Percentiles rank a stretch among this genome's conserved stretches.
These are phyloP conservation scores for Rosa lucieae DNA, from an alignment of 306 rosid species.

Conservation along the genomic window DNA sequence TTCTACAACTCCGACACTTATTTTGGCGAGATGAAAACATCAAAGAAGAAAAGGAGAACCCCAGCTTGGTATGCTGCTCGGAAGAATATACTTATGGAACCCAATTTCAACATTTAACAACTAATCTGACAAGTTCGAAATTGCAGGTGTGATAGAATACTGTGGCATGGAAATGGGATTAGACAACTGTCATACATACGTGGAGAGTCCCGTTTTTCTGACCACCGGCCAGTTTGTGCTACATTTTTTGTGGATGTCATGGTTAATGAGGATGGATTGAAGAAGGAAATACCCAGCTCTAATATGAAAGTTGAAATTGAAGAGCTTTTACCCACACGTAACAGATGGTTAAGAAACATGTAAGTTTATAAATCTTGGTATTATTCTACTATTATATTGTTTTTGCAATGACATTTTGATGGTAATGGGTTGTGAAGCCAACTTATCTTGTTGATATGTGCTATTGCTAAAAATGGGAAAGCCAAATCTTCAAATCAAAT, in stretches of 20 bases:
- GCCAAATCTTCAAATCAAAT: not conserved
- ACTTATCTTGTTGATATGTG: not conserved
- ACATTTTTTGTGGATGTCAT: slow-evolving; percentile 64
- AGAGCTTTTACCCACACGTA: slow-evolving; percentile 51
- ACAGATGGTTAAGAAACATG: slow-evolving; percentile 30
- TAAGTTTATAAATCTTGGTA: not conserved
- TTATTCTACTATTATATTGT: not conserved
- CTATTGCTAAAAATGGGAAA: not conserved
- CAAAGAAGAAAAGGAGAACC: slow-evolving; percentile 86
- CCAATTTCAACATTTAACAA: not conserved
- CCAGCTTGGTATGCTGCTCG: slow-evolving; percentile 80
- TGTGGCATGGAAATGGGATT: slow-evolving; percentile 88
- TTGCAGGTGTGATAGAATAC: slow-evolving; percentile 92
- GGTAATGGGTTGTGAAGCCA: not conserved
- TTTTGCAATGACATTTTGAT: not conserved
- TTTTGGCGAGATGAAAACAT: slow-evolving; percentile 59
- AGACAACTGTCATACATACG: slow-evolving; percentile 64
- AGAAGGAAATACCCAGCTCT: slow-evolving; percentile 40
- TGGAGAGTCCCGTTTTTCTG: slow-evolving; percentile 73
- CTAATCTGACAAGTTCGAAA: slow-evolving; percentile 19
- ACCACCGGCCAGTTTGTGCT: slow-evolving; percentile 87
- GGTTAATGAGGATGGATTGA: slow-evolving; percentile 42
- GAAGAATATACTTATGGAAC: slow-evolving; percentile 11
- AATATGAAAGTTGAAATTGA: slow-evolving; percentile 44
- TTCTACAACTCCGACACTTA: slow-evolving; percentile 81